A percentile compares a stretch with the other conserved stretches of the same genome.
Conservation (phyloP, 768 basidiomycete genomes). For the Trametes gibbosa region DNA sequence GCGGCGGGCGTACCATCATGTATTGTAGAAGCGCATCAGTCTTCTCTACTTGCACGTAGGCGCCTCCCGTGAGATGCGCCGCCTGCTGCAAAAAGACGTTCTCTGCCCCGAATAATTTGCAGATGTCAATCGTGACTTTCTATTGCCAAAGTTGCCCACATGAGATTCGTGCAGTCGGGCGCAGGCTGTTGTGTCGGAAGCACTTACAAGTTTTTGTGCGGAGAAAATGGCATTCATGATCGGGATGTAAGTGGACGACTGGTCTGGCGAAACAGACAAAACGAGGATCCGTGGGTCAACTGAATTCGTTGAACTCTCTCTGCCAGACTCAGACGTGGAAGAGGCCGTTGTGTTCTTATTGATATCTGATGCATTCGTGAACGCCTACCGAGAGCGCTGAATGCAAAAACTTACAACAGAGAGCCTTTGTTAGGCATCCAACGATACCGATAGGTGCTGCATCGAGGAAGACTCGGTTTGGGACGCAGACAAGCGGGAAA, state of each 20-base stretch:
- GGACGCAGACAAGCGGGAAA: constrained; percentile 18
- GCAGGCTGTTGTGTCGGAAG: no score
- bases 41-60: constrained; percentile 82
- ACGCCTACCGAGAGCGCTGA: constrained; percentile 29
- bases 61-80: constrained; percentile 90
- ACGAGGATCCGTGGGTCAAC: constrained; percentile 64
- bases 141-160: constrained; percentile 29
- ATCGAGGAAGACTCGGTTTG: constrained; percentile 1
- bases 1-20: constrained; percentile 55
- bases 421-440: constrained; percentile 84
- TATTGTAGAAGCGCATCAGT: constrained; percentile 90
- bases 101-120: constrained; percentile 86
- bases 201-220: constrained; percentile 88
- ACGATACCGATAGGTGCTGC: constrained; percentile 72
- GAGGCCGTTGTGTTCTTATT: constrained; percentile 48
- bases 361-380: constrained; percentile 56
- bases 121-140: constrained; percentile 97
- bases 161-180: not conserved
- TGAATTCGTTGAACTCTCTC: constrained; percentile 33
- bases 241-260: constrained; percentile 89
- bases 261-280: constrained; percentile 89
- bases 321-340: constrained; percentile 27
- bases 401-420: constrained; percentile 66
- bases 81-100: constrained; percentile 98
- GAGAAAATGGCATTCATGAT: constrained; percentile 99